Base-by-base conservation (phyloP, 2,329 filamentous ascomycete genomes). In the Epichloe baconii region DNA sequence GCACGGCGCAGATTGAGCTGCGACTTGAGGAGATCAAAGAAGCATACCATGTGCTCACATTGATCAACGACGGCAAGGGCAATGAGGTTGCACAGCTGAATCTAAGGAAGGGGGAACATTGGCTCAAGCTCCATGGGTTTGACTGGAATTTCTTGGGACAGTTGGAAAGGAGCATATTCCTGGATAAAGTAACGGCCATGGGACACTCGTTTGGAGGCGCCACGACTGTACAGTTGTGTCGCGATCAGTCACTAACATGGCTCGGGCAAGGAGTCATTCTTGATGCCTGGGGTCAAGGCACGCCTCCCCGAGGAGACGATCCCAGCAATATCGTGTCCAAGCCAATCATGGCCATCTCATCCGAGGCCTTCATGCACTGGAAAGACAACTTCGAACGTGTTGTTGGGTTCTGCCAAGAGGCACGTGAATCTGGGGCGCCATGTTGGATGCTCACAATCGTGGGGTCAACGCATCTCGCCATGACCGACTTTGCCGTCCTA, bases 291-390 rank as follows among this genome's bases (percentile, higher is more conserved):
- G 81, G 74, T 4, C 65, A 68, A 57, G 77, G 64, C 60, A 77
- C 60, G 59, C 76, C 57, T 57, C 72, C 56, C 57, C 66, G 58
- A 56, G 72, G 50, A 62, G 70, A 75, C 34, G 67, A 71, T 17
- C 65, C 68, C 1, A 58, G 69, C 4, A 68, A 75, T 51, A 68
- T 70, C 15, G 64, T 74, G 5, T 66, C 68, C 38, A 71, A 74
- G 12, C 82, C 82, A 5, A 59, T 85, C 7, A 69, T 86, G 5
- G 77, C 76, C 3, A 79, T 86, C 59, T 83, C 82, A 47, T 79
- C 75, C 5, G 82, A 86, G 62, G 82, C 80, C 0, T 85, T 85
- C 66, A 83, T 83, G 71, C 82, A 85, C 64, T 85, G 82, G 82
- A 72, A 76, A 21, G 69, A 73, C 2, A 86, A 85, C 54, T 83